Evolutionary conservation across 2,329 filamentous ascomycete genomes (phyloP).

Genomic region (Westerdykella ornata): DNA sequence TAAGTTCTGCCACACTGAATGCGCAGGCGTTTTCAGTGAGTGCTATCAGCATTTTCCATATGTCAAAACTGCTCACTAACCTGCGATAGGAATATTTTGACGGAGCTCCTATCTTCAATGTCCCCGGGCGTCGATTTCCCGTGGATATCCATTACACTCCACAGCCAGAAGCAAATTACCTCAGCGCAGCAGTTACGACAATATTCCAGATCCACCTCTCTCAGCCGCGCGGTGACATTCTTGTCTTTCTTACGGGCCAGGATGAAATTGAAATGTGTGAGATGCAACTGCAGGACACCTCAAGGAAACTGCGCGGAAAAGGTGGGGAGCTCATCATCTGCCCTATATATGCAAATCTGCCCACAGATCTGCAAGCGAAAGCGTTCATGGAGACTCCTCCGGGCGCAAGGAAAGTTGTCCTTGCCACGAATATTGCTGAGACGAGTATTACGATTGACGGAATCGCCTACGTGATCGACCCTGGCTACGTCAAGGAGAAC

Average conservation of each 20-base stretch:
- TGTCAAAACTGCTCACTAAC: too few relatives aligned
- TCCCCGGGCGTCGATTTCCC: conserved; percentile 80
- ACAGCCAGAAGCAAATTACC: conserved; percentile 87
- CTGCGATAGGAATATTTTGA: conserved; percentile 64
- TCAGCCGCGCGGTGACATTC: conserved; percentile 74
- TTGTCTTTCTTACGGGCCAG: conserved; percentile 92
- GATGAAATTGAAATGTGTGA: conserved; percentile 92
- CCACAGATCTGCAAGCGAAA: conserved; percentile 81
- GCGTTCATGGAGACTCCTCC: conserved; percentile 92
- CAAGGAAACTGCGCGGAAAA: conserved; percentile 75
- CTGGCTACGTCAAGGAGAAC: conserved; percentile 92
- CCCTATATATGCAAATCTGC: conserved; percentile 90
- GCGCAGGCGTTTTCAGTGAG: conserved; percentile 71
- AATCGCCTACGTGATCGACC: conserved; percentile 93
- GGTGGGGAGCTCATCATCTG: conserved; percentile 83
- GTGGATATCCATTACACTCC: conserved; percentile 89
- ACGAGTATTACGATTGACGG: conserved; percentile 93
- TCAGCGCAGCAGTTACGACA: conserved; percentile 84
- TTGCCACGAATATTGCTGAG: conserved; percentile 96
- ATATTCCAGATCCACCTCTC: conserved; percentile 92
- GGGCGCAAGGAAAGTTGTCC: conserved; percentile 78
- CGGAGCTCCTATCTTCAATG: conserved; percentile 87
- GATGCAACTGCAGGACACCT: conserved; percentile 75
- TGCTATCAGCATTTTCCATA: too few relatives aligned
- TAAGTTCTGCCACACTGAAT: conserved; percentile 92